Evolutionary conservation across 768 basidiomycete species (phyloP), one percentile per base, ranked within the genome.

Genomic region (Hydnomerulius pinastri): DNA sequence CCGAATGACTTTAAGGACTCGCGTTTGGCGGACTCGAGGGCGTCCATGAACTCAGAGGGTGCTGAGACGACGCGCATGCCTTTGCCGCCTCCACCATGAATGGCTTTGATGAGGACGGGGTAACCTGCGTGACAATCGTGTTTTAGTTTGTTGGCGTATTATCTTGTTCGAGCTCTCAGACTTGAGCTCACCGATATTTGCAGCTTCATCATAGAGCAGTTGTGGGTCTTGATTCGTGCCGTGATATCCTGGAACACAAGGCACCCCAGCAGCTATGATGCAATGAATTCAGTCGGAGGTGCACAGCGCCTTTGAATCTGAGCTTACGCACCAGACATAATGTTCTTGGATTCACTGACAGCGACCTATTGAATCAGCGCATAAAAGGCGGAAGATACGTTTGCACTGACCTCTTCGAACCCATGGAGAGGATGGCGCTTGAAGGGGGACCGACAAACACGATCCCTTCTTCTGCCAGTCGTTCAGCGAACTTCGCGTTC

Each of bases 91-190:
- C 94, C 95, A 21, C 95, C 94, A 57, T 95, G 88, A 39, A 94
- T 87, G n/a, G 94, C 95, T 64, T 98, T 98, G 70, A 98, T 97
- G 24, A 98, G 74, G 2, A 96, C 89, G 23, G 94, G 94, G 62
- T 90, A 96, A 10, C 89, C 87, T 87, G 36, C 20, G 27, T 29
- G 40, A 33, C n/a, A 13, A 1, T 15, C 27, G n/a, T 4, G 3
- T 35, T 11, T 38, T 13, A 42, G 21, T 7, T 13, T 27, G 17
- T n/a, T 21, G 9, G 23, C 20, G 17, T 29, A 32, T 39, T 5
- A 33, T 20, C 2, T 4, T 30, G 18, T 17, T n/a, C 20, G 13
- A 46, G n/a, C n/a, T n/a, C n/a, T n/a, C n/a, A n/a, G n/a, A n/a
- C n/a, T n/a, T n/a, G n/a, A n/a, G n/a, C 51, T 46, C 53, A 82